A percentile compares a stretch with the other conserved stretches of the same genome.
phyloP scores from a whole-genome alignment of 805 yeast genomes.

The Lachancea sp. region DNA sequence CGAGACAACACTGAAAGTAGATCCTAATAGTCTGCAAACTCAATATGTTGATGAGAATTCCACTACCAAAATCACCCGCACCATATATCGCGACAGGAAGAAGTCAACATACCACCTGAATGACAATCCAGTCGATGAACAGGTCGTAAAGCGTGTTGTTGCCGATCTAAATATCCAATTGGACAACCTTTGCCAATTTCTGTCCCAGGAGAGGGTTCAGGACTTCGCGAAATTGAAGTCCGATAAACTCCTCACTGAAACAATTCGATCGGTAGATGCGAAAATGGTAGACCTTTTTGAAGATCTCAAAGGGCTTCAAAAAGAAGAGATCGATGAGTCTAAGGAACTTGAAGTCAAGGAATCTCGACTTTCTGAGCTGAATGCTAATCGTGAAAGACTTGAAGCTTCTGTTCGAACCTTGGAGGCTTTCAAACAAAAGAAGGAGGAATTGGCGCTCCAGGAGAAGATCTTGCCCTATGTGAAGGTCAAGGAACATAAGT shows the following conservation, averaged over 20 bases:
- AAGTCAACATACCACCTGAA: conserved; percentile 52
- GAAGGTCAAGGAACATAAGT: conserved; percentile 37
- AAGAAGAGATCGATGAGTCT: conserved; percentile 34
- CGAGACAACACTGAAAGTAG: conserved; percentile 32
- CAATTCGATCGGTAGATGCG: conserved; percentile 74
- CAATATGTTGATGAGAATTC: conserved; percentile 17
- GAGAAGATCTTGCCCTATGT: conserved; percentile 45
- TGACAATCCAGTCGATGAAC: conserved; percentile 37
- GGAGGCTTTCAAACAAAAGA: conserved; percentile 42
- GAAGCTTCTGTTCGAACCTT: conserved; percentile 45
- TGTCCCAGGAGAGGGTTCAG: conserved; percentile 93
- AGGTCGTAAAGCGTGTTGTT: conserved; percentile 40
- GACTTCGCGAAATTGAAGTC: conserved; percentile 81
- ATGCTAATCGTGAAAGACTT: conserved; percentile 33
- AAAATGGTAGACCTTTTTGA: conserved; percentile 53
- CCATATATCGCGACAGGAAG: conserved; percentile 35
- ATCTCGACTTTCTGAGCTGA: conserved; percentile 30
- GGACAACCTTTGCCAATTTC: conserved; percentile 86
- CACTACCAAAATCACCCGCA: conserved; percentile 39
- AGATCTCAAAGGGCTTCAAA: conserved; percentile 47
- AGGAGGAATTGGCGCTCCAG: conserved; percentile 42
- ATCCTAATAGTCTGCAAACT: conserved; percentile 23
- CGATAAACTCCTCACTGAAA: conserved; percentile 64
- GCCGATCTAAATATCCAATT: conserved; percentile 65
- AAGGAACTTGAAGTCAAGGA: conserved; percentile 33